These are phyloP conservation scores for Daldinia loculata DNA, from an alignment of 495 filamentous ascomycete species.

Conservation along the genomic window DNA sequence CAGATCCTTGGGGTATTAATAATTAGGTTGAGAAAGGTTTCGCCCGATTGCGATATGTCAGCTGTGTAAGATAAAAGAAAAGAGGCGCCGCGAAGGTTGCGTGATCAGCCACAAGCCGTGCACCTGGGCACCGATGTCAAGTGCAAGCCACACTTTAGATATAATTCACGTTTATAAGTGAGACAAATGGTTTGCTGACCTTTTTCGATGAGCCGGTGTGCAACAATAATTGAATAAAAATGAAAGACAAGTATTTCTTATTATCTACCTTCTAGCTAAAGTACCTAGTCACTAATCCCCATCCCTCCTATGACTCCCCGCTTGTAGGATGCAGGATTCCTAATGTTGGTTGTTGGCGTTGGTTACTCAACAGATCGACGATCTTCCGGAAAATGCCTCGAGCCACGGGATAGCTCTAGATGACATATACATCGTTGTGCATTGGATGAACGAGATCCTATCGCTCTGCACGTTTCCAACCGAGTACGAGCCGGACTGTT, in stretches of 20 bases:
- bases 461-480: neutral
- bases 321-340: neutral
- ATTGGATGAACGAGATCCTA: neutral
- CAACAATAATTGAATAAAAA: neutral
- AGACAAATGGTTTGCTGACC: neutral
- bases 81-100: slow-evolving; percentile 13
- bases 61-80: neutral
- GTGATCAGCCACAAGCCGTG: slow-evolving; percentile 30
- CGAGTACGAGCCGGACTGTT: neutral
- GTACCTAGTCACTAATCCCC: neutral
- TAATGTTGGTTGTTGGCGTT: neutral
- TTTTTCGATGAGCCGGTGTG: neutral
- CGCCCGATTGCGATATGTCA: neutral
- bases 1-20: neutral
- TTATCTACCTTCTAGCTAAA: too few species aligned
- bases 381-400: neutral
- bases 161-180: neutral
- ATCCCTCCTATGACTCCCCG: neutral
- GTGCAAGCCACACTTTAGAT: slow-evolving; percentile 27
- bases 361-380: neutral
- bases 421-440: neutral
- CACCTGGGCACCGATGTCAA: neutral
- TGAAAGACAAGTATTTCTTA: neutral
- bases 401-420: neutral
- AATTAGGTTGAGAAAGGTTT: neutral